These are phyloP conservation scores for Tetrahymena thermophila DNA, from an alignment of 73 alveolate genomes.

Conservation along the genomic window DNA sequence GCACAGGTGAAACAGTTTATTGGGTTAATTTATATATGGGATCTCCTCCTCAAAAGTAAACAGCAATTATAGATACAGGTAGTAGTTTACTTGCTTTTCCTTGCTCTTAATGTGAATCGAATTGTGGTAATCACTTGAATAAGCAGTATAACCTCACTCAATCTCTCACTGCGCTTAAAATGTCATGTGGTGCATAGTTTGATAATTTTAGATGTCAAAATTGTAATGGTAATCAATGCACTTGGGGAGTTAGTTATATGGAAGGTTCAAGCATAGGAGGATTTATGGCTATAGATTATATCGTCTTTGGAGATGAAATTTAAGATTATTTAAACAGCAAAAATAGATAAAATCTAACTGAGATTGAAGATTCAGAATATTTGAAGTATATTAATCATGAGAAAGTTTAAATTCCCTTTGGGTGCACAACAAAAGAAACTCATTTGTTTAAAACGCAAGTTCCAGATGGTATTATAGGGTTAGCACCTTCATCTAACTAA, in stretches of 20 bases:
- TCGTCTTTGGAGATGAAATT: constrained; percentile 52
- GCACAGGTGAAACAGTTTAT: not conserved
- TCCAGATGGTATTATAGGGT: constrained; percentile 91
- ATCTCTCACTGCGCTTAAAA: constrained; percentile 8
- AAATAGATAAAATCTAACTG: not conserved
- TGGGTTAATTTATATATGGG: constrained; percentile 58
- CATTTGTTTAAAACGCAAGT: constrained; percentile 68
- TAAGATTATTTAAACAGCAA: not conserved
- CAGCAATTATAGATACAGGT: constrained; percentile 88
- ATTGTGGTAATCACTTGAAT: constrained; percentile 75
- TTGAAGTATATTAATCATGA: not conserved
- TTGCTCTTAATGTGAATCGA: constrained; percentile 55
- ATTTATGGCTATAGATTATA: constrained; percentile 41
- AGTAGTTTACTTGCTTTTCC: constrained; percentile 81
- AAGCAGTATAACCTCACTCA: not conserved
- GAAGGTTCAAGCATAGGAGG: constrained; percentile 70
- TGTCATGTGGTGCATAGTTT: not conserved
- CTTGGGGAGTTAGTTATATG: constrained; percentile 46
- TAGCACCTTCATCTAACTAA: constrained; percentile 33
- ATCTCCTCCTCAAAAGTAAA: constrained; percentile 51
- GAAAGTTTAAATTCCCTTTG: constrained; percentile 39
- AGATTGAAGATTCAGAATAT: not conserved
- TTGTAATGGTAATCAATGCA: constrained; percentile 39
- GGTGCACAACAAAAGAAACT: constrained; percentile 86
- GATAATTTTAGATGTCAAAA: not conserved